Evolutionary conservation across 1,284 basidiomycete genomes (phyloP), one percentile per base, ranked within the genome.

Genomic region (Cutaneotrichosporon cyanovorans): DNA sequence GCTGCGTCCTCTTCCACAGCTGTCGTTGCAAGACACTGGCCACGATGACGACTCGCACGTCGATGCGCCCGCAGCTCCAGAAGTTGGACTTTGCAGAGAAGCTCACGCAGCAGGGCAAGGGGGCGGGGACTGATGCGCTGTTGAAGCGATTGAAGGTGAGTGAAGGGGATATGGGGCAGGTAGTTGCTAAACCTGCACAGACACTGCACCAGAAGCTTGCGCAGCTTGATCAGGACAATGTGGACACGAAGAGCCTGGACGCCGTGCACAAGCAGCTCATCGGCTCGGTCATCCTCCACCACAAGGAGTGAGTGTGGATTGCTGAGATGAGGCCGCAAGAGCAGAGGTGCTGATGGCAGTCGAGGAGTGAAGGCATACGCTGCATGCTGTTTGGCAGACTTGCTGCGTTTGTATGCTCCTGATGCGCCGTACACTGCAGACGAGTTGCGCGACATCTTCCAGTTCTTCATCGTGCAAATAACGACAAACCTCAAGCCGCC

Each of bases 371-470:
- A 92, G 69, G 91, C 90, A 0, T 87, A 87, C 58, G 81, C 86
- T 5, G 91, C 90, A 0, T 95, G 90, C 71, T 97, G 91, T 72
- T 78, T 99, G 16, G 90, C 91, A 2, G 92, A 99, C 69, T 76
- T 97, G 50, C 80, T 99, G 41, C 75, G 90, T 31, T 78, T 98
- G 38, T 96, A 91, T 68, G 95, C 95, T 1, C 95, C 95, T 2
- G 89, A 97, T 65, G 93, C 95, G 23, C 95, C 95, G 10, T 98
- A 93, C 68, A 92, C 84, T 4, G 82, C 83, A 40, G 73, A 78
- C 39, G 87, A 97, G 68, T 80, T 97, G 33, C 70, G 74, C 54
- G 88, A 93, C 69, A 91, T 96, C 64, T 96, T 96, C 72, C 81
- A 89, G 61, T 96, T 96, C 77, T 87, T 95, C 76, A 81, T 90